phyloP scores from a whole-genome alignment of 192 early-diverging fungal genomes.

The Dispira simplex region DNA sequence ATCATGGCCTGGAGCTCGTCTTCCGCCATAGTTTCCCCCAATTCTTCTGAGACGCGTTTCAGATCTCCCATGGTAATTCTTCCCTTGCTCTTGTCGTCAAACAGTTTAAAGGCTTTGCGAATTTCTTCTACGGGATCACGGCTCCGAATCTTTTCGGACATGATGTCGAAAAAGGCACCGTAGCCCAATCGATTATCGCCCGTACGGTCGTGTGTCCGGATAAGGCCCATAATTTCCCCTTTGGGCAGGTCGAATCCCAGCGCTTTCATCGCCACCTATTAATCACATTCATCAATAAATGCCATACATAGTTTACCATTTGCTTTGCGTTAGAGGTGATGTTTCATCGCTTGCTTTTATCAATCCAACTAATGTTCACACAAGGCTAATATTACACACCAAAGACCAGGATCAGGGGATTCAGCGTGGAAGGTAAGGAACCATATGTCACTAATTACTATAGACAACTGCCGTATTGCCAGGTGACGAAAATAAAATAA shows the following conservation, averaged over 20 bases:
- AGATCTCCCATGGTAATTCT: slow-evolving; percentile 50
- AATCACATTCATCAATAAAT: too few relatives aligned
- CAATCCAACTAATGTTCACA: too few relatives aligned
- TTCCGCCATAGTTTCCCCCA: slow-evolving; percentile 65
- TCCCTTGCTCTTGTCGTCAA: slow-evolving; percentile 53
- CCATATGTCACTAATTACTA: too few relatives aligned
- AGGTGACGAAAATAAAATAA: too few relatives aligned
- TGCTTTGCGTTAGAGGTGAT: too few relatives aligned
- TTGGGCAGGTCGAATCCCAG: slow-evolving; percentile 78
- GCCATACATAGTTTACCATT: too few relatives aligned
- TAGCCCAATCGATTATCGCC: slow-evolving; percentile 36
- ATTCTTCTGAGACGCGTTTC: slow-evolving; percentile 57
- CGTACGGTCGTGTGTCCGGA: slow-evolving; percentile 41
- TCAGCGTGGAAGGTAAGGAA: too few relatives aligned
- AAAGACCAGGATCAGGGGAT: too few relatives aligned
- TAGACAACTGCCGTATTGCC: too few relatives aligned
- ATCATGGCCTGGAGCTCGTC: slow-evolving; percentile 80
- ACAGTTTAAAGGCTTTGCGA: slow-evolving; percentile 59
- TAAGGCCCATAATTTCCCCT: slow-evolving; percentile 54
- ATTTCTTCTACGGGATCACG: slow-evolving; percentile 73
- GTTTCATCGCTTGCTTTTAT: too few relatives aligned
- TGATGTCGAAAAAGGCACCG: slow-evolving; percentile 54
- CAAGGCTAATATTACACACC: too few relatives aligned
- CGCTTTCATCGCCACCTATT: slow-evolving; percentile 58
- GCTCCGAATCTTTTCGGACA: slow-evolving; percentile 42